phyloP scores from a whole-genome alignment of 305 asterid species.

The Plantago lanceolata region DNA sequence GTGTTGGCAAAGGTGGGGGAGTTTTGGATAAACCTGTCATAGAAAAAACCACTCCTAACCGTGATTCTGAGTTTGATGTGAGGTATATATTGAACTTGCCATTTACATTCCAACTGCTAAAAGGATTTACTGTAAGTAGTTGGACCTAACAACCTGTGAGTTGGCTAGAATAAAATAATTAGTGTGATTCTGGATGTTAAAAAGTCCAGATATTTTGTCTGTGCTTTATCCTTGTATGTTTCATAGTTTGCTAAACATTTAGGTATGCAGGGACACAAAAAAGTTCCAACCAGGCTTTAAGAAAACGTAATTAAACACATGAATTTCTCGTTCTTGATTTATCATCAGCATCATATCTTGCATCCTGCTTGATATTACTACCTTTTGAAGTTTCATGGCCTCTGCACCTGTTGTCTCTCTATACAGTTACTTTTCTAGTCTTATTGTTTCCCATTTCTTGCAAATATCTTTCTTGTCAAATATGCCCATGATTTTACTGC shows the following conservation, averaged over 20 bases:
- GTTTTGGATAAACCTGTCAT: constrained; percentile 78
- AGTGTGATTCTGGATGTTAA: no score
- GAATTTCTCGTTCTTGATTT: no score
- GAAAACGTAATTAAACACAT: no score
- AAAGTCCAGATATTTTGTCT: no score
- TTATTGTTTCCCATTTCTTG: not conserved
- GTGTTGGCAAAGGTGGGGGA: constrained; percentile 75
- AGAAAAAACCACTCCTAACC: constrained; percentile 80
- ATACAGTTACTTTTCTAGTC: not conserved
- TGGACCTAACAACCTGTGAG: not conserved
- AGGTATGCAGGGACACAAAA: not conserved
- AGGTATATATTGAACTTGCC: constrained; percentile 42
- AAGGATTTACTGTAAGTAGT: not conserved
- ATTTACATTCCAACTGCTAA: constrained; percentile 13
- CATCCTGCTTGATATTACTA: not conserved
- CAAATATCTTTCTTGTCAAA: not conserved
- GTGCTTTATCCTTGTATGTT: not conserved
- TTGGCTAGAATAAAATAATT: no score
- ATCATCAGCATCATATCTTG: not conserved
- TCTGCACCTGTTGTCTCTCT: not conserved
- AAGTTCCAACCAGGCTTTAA: not conserved
- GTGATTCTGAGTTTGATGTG: constrained; percentile 90
- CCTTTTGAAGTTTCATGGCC: not conserved
- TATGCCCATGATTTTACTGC: not conserved
- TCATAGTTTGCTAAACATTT: not conserved